Evolutionary conservation across 441 rosid species (phyloP).

Genomic region (Sinapis alba): DNA sequence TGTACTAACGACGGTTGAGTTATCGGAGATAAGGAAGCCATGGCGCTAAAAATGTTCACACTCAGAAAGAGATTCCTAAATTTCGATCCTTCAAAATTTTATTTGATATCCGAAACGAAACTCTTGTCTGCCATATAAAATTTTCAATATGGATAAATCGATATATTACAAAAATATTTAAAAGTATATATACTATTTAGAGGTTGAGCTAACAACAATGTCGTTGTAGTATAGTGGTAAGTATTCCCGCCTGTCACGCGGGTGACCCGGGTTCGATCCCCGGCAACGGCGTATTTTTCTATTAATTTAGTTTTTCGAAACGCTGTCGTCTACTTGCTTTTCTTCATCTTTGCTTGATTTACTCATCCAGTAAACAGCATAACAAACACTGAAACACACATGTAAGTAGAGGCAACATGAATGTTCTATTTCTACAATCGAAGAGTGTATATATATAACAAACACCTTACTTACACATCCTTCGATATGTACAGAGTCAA

Average conservation of each 20-base stretch:
- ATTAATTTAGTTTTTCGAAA: too few relatives aligned
- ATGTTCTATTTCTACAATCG: conserved; percentile 6
- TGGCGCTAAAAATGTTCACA: neutral
- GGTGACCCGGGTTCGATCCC: conserved; percentile 44
- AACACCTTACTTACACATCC: conserved; percentile 25
- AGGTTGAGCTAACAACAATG: too few relatives aligned
- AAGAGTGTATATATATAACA: neutral
- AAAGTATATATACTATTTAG: too few relatives aligned
- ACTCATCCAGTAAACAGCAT: neutral
- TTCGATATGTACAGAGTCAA: conserved; percentile 35
- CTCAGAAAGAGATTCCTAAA: neutral
- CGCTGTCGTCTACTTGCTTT: neutral
- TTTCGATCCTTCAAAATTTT: neutral
- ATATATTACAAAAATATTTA: too few relatives aligned
- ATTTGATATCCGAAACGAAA: neutral
- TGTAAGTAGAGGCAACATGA: neutral
- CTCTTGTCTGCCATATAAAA: conserved; percentile 25
- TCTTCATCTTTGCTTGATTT: neutral
- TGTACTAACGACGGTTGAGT: conserved; percentile 21
- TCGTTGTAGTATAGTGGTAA: conserved; percentile 94
- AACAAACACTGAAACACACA: too few relatives aligned
- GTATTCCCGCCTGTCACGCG: conserved; percentile 83
- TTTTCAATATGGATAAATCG: conserved; percentile 2
- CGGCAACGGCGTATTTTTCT: conserved; percentile 41
- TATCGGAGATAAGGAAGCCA: conserved; percentile 39